Base-by-base conservation (phyloP, 2,329 filamentous ascomycete species). In the Pseudogymnoascus sp. region DNA sequence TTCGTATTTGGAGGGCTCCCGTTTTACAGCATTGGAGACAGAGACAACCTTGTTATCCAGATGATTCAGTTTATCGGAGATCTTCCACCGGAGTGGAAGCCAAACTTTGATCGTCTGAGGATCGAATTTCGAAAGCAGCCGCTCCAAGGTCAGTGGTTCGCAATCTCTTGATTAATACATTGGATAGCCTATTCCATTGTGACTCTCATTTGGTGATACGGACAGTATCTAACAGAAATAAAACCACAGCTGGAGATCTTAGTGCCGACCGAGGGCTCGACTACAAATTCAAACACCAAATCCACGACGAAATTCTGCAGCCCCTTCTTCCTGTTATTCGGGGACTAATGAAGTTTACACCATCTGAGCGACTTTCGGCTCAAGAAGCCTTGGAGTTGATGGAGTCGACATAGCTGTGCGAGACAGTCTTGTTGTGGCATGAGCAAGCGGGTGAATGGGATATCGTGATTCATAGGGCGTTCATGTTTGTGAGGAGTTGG, bases 61-160 rank as follows among this genome's bases (percentile, higher is more conserved):
- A 64, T 64, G 63, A 64, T 62, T 8, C 37, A 57, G 14, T 60
- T 64, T 22, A 22, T 62, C 7, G 62, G 41, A 30, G n/a, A 35
- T 6, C 28, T 64, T 18, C 63, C 63, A n/a, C 16, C 8, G 6
- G 63, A 64, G 35, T 64, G 63, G 63, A 25, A 64, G 43, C n/a
- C 54, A 16, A 41, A 35, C 11, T 54, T 32, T 54, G 16, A 54
- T 54, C 18, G 12, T 14, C 14, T 54, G 28, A 54, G 47, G 47
- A 54, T 54, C 12, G 47, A 54, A 14, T 34, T 32, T 32, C 32
- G 20, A 20, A 54, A 14, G 18, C 47, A 54, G 47, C 47, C 47
- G 28, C 47, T 54, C 9, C 28, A 30, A 32, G 47, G 47, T 54
- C 9, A 34, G 47, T 32, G 12, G 9, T 20, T 34, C 16, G 32